These are phyloP conservation scores for Trichoderma sp. DNA, from an alignment of 2,329 filamentous ascomycete genomes.

Conservation along the genomic window DNA sequence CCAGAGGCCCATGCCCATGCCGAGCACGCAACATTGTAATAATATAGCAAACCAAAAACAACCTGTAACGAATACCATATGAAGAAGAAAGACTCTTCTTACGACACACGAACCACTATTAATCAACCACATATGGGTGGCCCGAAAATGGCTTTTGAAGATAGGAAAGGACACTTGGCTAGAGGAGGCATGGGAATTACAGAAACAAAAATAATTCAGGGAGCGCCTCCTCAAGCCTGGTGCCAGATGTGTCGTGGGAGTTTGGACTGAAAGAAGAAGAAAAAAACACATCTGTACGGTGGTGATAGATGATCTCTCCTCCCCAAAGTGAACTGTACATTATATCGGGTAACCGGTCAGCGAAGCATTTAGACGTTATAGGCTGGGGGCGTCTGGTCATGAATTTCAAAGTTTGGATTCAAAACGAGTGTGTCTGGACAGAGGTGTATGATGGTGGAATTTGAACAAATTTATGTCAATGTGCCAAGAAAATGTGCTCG, in stretches of 20 bases:
- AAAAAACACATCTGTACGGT: conserved; percentile 21
- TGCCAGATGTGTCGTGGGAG: conserved; percentile 22
- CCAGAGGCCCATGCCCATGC: conserved; percentile 32
- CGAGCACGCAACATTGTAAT: conserved; percentile 14
- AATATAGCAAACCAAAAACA: conserved; percentile 2
- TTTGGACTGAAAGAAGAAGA: conserved; percentile 17
- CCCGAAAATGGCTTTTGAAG: neutral
- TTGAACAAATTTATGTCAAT: neutral
- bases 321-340: conserved; percentile 50
- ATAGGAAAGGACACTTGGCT: neutral
- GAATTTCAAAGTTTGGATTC: conserved; percentile 19
- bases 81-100: neutral
- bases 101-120: conserved; percentile 10
- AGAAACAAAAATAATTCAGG: neutral
- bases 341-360: conserved; percentile 42
- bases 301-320: conserved; percentile 53
- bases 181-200: neutral
- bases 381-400: conserved; percentile 29
- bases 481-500: neutral
- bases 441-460: neutral
- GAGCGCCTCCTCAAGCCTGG: neutral
- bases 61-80: conserved; percentile 11
- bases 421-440: neutral
- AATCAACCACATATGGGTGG: conserved; percentile 16
- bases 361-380: conserved; percentile 45